Conservation (phyloP, 805 yeast genomes). For the Candida anglica region DNA sequence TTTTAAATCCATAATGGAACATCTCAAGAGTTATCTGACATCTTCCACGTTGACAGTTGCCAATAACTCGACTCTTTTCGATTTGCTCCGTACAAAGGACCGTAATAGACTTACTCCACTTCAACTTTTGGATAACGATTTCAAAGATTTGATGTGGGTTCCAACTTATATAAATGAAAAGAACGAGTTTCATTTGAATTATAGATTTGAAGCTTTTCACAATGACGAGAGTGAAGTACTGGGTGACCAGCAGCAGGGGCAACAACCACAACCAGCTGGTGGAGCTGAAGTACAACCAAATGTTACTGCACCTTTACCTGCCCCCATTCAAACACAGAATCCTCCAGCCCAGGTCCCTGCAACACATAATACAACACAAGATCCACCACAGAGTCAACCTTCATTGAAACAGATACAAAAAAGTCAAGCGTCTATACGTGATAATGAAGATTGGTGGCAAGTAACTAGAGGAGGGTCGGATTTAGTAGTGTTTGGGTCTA, state of each 20-base stretch:
- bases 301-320: background rate
- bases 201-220: constrained; percentile 14
- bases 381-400: background rate
- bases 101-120: constrained; percentile 69
- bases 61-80: constrained; percentile 21
- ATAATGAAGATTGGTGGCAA: constrained; percentile 37
- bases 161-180: constrained; percentile 37
- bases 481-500: constrained; percentile 59
- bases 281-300: background rate
- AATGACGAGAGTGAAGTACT: constrained; percentile 1
- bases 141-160: constrained; percentile 38
- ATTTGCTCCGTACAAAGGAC: constrained; percentile 57
- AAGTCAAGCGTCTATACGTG: constrained; percentile 6
- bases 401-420: background rate
- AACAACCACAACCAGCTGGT: background rate
- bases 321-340: no score
- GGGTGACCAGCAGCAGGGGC: no score
- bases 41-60: constrained; percentile 12
- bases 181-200: constrained; percentile 22
- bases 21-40: constrained; percentile 11
- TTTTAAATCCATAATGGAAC: constrained; percentile 38
- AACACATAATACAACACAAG: background rate
- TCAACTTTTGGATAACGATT: constrained; percentile 54
- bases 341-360: no score
- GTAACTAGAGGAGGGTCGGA: constrained; percentile 52